A percentile compares a stretch with the other conserved stretches of the same genome.
Evolutionary conservation across 2,329 filamentous ascomycete species (phyloP).

Genomic region (Sclerotinia sclerotiorum): DNA sequence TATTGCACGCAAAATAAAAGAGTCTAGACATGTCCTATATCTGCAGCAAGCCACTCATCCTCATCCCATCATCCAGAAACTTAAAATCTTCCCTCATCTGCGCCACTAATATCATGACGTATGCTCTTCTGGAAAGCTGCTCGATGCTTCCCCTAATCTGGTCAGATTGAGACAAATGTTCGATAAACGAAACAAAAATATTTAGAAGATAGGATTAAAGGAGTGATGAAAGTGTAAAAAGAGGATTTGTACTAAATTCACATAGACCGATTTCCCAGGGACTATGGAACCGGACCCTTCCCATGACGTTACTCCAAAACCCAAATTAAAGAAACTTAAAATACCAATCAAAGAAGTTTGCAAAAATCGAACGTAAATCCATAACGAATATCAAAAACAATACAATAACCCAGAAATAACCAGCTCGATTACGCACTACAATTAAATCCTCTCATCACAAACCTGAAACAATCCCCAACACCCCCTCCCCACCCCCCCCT

Average conservation of each 20-base stretch:
- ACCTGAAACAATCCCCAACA: conserved; percentile 7
- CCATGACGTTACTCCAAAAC: no score
- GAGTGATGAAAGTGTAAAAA: neutral
- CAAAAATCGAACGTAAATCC: neutral
- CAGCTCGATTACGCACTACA: neutral
- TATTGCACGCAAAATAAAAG: neutral
- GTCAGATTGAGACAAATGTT: neutral
- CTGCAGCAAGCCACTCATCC: neutral
- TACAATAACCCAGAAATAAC: neutral
- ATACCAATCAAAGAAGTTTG: neutral
- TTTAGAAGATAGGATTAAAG: neutral
- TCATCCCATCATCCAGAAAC: neutral
- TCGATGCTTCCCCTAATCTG: neutral
- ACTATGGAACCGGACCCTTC: neutral
- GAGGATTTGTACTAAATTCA: neutral
- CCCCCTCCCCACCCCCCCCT: neutral
- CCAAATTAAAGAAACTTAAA: neutral
- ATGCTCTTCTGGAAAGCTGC: neutral
- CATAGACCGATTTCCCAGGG: neutral
- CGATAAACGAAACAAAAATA: neutral
- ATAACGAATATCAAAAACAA: neutral
- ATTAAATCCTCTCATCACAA: conserved; percentile 7
- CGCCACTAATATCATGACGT: conserved; percentile 5
- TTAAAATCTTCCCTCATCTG: neutral
- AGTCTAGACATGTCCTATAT: neutral